phyloP scores from a whole-genome alignment of 352 stramenopile species.

The Phytophthora pinifolia region DNA sequence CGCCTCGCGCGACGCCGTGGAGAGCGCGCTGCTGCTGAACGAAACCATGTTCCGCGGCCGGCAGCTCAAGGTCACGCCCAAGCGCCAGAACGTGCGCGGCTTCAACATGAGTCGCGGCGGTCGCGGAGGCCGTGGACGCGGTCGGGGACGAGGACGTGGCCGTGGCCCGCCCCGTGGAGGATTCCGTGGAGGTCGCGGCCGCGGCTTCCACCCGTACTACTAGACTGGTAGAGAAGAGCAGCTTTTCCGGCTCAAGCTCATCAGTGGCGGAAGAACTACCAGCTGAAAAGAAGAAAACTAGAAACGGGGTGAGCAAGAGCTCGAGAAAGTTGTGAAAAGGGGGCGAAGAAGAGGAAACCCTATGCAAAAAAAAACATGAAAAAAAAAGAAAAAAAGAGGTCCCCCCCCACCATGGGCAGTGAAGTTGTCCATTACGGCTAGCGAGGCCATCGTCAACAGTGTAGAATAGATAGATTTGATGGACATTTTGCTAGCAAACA shows the following conservation, averaged over 20 bases:
- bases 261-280: neutral
- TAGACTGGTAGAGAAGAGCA: conserved; percentile 23
- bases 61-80: conserved; percentile 90
- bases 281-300: conserved; percentile 11
- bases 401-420: conserved; percentile 16
- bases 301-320: conserved; percentile 11
- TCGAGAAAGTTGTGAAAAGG: conserved; percentile 24
- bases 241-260: conserved; percentile 6
- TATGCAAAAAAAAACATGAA: conserved; percentile 34
- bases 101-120: conserved; percentile 69
- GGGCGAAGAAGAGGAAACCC: conserved; percentile 27
- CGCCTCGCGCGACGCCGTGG: conserved; percentile 79
- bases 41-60: conserved; percentile 92
- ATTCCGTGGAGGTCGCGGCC: conserved; percentile 67
- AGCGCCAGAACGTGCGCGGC: conserved; percentile 84
- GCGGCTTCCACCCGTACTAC: conserved; percentile 78
- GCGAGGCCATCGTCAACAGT: conserved; percentile 13
- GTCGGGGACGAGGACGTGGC: conserved; percentile 53
- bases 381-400: conserved; percentile 31
- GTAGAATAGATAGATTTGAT: conserved; percentile 27
- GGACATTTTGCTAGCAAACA: no score
- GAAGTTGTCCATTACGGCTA: conserved; percentile 23
- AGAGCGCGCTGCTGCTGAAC: conserved; percentile 91
- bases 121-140: conserved; percentile 48
- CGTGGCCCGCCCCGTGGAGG: conserved; percentile 56